These are phyloP conservation scores for Scheffersomyces illinoinensis DNA, from an alignment of 1,139 yeast species.

Conservation along the genomic window DNA sequence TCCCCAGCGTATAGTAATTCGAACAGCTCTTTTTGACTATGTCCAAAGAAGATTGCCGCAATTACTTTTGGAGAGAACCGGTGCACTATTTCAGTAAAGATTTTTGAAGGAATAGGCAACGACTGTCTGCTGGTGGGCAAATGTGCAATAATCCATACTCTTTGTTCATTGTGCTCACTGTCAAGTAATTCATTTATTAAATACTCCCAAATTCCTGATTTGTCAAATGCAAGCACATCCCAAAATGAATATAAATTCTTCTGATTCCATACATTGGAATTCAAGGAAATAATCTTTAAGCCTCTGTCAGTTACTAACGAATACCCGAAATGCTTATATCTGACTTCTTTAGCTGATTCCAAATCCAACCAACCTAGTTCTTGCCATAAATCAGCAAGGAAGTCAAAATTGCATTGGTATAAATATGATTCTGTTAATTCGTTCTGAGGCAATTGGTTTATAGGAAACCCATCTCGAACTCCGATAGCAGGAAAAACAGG, in stretches of 20 bases:
- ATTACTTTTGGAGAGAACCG: conserved; percentile 35
- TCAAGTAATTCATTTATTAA: conserved; percentile 29
- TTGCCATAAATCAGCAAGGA: conserved; percentile 28
- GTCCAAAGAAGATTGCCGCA: conserved; percentile 34
- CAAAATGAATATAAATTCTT: conserved; percentile 26
- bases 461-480: conserved; percentile 27
- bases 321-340: conserved; percentile 28
- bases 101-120: conserved; percentile 27
- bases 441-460: conserved; percentile 24
- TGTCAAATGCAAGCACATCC: conserved; percentile 21
- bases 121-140: conserved; percentile 22
- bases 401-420: conserved; percentile 30
- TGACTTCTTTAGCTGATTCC: conserved; percentile 29
- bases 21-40: conserved; percentile 27
- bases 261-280: conserved; percentile 32
- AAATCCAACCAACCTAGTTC: conserved; percentile 42
- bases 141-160: conserved; percentile 37
- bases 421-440: conserved; percentile 7
- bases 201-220: conserved; percentile 30
- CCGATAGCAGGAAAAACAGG: conserved; percentile 32
- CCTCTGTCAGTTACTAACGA: conserved; percentile 25
- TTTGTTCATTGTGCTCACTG: conserved; percentile 26
- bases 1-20: conserved; percentile 24
- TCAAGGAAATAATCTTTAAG: conserved; percentile 30
- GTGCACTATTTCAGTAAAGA: conserved; percentile 27